Conservation (phyloP, 129 eudicot species). For the Centella asiatica region DNA sequence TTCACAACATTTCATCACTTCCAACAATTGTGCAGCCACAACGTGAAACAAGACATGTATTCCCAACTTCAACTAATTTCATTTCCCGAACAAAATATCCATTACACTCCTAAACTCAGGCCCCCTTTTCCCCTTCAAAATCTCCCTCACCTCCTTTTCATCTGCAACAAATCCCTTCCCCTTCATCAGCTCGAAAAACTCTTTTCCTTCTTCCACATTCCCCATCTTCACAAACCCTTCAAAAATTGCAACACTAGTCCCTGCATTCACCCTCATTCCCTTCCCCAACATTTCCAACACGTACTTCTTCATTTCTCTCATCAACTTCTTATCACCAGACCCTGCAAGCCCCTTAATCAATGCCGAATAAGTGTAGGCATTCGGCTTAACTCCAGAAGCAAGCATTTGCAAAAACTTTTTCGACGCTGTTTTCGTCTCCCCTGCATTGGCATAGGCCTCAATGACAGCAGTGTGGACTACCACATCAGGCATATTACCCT, state of each 20-base stretch:
- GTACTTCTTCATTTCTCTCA: conserved; percentile 47
- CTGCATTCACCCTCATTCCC: conserved; percentile 47
- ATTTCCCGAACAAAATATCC: conserved; percentile 41
- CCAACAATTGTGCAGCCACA: no score
- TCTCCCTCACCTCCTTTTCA: conserved; percentile 51
- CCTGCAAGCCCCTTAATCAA: conserved; percentile 49
- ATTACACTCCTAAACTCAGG: conserved; percentile 33
- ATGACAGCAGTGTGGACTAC: conserved; percentile 83
- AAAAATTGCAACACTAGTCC: conserved; percentile 41
- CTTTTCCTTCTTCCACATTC: conserved; percentile 52
- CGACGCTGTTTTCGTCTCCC: conserved; percentile 52
- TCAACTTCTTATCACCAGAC: conserved; percentile 37
- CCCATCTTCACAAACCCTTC: conserved; percentile 62
- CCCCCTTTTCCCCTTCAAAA: conserved; percentile 47
- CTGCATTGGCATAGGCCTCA: conserved; percentile 69
- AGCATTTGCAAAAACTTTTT: conserved; percentile 59
- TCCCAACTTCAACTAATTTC: no score
- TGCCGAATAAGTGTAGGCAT: conserved; percentile 64
- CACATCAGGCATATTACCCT: conserved; percentile 80
- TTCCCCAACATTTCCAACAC: conserved; percentile 73
- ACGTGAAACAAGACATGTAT: no score
- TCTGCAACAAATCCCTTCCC: conserved; percentile 42
- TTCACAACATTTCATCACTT: no score
- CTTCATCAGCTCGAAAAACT: conserved; percentile 52
- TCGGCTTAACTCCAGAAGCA: conserved; percentile 58